Percentiles rank a stretch among this genome's conserved stretches.
These are phyloP conservation scores for Myrica gale DNA, from an alignment of 306 rosid species.

Conservation along the genomic window DNA sequence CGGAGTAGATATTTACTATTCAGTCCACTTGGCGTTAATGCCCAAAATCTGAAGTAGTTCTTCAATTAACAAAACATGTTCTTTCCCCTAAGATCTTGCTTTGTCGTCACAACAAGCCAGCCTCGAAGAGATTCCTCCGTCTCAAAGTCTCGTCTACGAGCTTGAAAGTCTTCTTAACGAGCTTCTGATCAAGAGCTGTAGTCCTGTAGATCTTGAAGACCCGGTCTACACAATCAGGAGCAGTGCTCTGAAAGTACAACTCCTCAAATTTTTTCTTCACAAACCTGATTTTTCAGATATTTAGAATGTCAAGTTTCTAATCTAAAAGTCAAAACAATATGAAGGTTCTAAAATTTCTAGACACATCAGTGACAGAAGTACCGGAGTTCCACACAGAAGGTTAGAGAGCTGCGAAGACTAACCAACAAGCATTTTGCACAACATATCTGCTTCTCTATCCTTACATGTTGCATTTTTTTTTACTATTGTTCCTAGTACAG, in stretches of 20 bases:
- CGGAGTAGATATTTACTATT: constrained; percentile 30
- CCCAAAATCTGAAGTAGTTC: constrained; percentile 45
- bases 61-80: constrained; percentile 26
- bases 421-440: too few species aligned
- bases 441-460: too few species aligned
- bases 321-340: neutral
- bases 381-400: too few species aligned
- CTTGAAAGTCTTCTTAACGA: constrained; percentile 97
- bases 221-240: constrained; percentile 86
- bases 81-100: constrained; percentile 21
- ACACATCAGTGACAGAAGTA: too few species aligned
- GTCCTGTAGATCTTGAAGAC: constrained; percentile 90
- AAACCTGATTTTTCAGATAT: constrained; percentile 50
- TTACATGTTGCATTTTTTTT: too few species aligned
- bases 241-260: constrained; percentile 81
- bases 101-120: constrained; percentile 78
- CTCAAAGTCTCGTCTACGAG: constrained; percentile 93
- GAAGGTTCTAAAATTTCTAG: neutral
- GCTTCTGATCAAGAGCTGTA: constrained; percentile 98
- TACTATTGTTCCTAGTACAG: too few species aligned
- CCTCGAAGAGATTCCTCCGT: constrained; percentile 90
- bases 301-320: neutral
- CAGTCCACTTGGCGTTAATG: constrained; percentile 44
- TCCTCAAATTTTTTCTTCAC: constrained; percentile 98
- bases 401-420: neutral